These are phyloP conservation scores for Cinchona pubescens DNA, from an alignment of 257 asterid species.

Conservation along the genomic window DNA sequence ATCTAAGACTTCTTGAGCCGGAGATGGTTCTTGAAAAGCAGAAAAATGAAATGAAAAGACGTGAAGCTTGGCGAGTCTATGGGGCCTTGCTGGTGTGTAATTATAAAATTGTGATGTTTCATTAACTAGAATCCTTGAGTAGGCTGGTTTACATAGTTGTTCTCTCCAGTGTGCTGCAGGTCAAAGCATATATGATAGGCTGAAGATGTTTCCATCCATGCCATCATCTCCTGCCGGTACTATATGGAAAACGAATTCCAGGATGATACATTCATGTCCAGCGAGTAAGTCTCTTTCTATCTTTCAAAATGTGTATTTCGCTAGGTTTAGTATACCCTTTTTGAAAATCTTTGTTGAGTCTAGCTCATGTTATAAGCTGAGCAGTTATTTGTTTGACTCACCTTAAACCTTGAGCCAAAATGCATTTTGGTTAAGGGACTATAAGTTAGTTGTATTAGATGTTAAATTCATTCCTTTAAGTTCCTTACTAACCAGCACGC, in stretches of 20 bases:
- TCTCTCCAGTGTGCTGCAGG: constrained; percentile 77
- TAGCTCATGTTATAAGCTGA: neutral
- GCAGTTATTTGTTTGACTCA: neutral
- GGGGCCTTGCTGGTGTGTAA: constrained; percentile 54
- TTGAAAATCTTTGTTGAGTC: neutral
- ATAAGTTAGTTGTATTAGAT: neutral
- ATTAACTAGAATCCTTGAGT: constrained; percentile 34
- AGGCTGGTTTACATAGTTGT: neutral
- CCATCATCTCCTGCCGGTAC: constrained; percentile 47
- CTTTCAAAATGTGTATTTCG: neutral
- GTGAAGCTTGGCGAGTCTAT: constrained; percentile 91
- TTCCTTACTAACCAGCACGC: neutral
- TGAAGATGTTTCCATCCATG: constrained; percentile 69
- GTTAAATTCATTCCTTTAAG: neutral
- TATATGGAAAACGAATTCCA: constrained; percentile 53
- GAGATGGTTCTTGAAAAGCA: constrained; percentile 92
- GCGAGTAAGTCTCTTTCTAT: constrained; percentile 1
- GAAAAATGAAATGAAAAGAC: constrained; percentile 88
- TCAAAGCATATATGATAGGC: constrained; percentile 57
- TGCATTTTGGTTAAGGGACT: neutral
- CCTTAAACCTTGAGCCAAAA: neutral
- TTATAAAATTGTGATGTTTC: neutral
- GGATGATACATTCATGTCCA: constrained; percentile 45
- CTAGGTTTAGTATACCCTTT: neutral
- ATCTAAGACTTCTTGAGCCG: constrained; percentile 76